A percentile compares a stretch with the other conserved stretches of the same genome.
Conservation (phyloP, 257 asterid genomes). For the Thymus mandschuricus region DNA sequence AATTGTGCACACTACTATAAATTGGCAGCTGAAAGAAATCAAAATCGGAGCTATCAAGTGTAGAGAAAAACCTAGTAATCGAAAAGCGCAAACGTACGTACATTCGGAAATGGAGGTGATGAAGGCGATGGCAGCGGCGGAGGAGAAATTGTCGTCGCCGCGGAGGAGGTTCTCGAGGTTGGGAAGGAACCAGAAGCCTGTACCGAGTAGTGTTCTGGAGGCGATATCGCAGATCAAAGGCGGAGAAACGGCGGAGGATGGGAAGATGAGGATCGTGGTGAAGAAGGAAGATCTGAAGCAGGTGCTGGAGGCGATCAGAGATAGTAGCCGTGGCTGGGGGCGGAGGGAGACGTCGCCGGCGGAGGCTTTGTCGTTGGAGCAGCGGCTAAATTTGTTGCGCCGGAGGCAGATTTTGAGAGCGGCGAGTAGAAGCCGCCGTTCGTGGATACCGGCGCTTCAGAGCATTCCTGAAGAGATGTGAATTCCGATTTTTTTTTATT, state of each 20-base stretch:
- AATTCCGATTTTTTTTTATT: neutral
- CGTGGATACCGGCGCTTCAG: slow-evolving; percentile 58
- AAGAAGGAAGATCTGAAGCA: slow-evolving; percentile 58
- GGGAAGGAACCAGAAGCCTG: slow-evolving; percentile 43
- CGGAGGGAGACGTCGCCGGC: slow-evolving; percentile 24
- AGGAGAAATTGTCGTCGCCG: slow-evolving; percentile 36
- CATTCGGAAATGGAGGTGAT: slow-evolving; percentile 24
- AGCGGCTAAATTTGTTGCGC: slow-evolving; percentile 52
- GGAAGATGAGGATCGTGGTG: slow-evolving; percentile 56
- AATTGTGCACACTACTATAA: slow-evolving; percentile 25
- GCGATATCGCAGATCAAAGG: slow-evolving; percentile 43
- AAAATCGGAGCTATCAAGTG: slow-evolving; percentile 16
- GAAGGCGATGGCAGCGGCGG: slow-evolving; percentile 36
- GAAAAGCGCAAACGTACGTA: neutral
- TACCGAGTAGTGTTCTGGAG: slow-evolving; percentile 40
- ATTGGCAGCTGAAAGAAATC: neutral
- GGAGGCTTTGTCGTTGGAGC: slow-evolving; percentile 46
- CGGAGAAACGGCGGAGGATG: slow-evolving; percentile 39
- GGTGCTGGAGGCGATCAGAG: slow-evolving; percentile 51
- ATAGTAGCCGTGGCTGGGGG: slow-evolving; percentile 27
- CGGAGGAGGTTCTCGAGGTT: slow-evolving; percentile 34
- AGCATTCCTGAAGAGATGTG: slow-evolving; percentile 62
- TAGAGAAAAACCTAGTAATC: slow-evolving; percentile 2
- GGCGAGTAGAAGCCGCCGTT: slow-evolving; percentile 29
- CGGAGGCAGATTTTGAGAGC: slow-evolving; percentile 50